Conservation (phyloP, 2,329 filamentous ascomycete species). For the Phialemonium atrogriseum region DNA sequence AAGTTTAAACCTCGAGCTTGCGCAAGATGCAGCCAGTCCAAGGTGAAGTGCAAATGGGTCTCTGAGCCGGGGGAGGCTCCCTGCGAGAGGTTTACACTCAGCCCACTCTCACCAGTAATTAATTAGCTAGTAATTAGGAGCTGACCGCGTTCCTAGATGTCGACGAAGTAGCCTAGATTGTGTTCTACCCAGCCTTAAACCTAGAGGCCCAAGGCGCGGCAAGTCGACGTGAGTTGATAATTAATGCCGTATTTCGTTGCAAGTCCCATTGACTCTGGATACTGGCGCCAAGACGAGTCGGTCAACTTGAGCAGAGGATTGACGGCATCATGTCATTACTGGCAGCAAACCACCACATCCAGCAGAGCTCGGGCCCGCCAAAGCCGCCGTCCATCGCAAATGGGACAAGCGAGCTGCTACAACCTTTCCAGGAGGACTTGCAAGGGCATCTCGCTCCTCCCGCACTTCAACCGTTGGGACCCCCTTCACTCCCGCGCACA, state of each 20-base stretch:
- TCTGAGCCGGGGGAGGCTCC: conserved; percentile 5
- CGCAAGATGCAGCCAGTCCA: conserved; percentile 23
- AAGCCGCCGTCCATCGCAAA: no score
- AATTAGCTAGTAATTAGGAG: no score
- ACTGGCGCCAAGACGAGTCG: conserved; percentile 21
- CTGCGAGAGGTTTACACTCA: conserved; percentile 8
- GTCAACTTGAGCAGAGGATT: conserved; percentile 29
- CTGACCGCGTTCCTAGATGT: no score
- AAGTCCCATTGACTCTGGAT: conserved; percentile 2
- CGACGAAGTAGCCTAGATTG: no score
- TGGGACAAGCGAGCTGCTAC: no score
- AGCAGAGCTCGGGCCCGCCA: no score
- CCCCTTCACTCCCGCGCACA: neutral
- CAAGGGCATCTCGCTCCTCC: no score
- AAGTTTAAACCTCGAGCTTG: conserved; percentile 20
- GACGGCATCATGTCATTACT: conserved; percentile 30
- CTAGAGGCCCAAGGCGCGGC: conserved; percentile 25
- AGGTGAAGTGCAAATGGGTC: conserved; percentile 28
- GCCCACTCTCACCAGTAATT: no score
- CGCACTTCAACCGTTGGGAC: no score
- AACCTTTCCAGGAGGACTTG: no score
- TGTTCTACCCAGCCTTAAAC: no score
- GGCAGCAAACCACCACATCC: conserved; percentile 20
- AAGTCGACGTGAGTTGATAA: conserved; percentile 23
- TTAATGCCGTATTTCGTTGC: neutral